A percentile compares a stretch with the other conserved stretches of the same genome.
Evolutionary conservation across 2,329 filamentous ascomycete species (phyloP).

Genomic region (Cercospora nicotianae): DNA sequence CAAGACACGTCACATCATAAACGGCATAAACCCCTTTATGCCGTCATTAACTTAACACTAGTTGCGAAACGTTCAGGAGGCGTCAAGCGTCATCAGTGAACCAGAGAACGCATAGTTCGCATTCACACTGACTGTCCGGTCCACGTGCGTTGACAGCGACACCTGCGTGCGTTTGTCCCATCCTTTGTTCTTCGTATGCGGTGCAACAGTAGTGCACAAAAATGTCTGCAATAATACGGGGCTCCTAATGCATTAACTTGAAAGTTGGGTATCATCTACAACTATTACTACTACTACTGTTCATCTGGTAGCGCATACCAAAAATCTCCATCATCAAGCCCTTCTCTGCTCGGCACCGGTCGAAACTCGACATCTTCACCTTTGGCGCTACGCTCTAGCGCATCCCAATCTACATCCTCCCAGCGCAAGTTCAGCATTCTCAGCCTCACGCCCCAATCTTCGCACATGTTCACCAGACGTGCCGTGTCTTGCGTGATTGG

Average conservation of each 20-base stretch:
- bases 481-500: constrained; percentile 97
- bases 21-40: too few species aligned
- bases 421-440: constrained; percentile 85
- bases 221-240: not conserved
- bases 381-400: constrained; percentile 41
- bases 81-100: not conserved
- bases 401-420: constrained; percentile 65
- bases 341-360: constrained; percentile 73
- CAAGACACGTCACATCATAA: too few species aligned
- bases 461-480: constrained; percentile 80
- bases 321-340: constrained; percentile 80
- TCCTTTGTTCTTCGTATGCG: not conserved
- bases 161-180: not conserved
- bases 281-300: constrained; percentile 16
- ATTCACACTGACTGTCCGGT: not conserved
- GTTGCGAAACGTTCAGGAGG: not conserved
- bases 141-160: not conserved
- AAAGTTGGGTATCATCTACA: not conserved
- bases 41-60: too few species aligned
- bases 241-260: not conserved
- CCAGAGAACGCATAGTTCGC: not conserved
- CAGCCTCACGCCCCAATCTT: constrained; percentile 90
- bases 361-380: constrained; percentile 33
- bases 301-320: constrained; percentile 67
- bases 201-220: not conserved